A percentile compares a stretch with the other conserved stretches of the same genome.
Conservation (phyloP, 2,329 filamentous ascomycete species). For the Pyrenochaeta sp. region DNA sequence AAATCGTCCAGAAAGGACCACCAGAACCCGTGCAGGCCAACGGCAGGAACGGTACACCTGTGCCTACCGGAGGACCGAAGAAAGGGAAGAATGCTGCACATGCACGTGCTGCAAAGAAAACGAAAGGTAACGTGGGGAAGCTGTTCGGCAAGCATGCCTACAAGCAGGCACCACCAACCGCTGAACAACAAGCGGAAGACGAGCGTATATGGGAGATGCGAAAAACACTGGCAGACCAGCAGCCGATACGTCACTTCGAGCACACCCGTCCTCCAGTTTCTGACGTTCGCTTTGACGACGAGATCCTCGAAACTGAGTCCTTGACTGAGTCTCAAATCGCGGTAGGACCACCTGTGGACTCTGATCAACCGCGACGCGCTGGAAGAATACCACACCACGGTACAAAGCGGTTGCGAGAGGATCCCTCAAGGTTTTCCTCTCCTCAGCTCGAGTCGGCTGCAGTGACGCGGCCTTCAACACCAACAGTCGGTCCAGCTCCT, state of each 20-base stretch:
- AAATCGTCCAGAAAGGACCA: conserved; percentile 47
- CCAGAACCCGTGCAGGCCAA: conserved; percentile 40
- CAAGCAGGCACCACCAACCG: conserved; percentile 39
- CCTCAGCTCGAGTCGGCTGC: conserved; percentile 42
- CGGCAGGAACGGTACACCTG: conserved; percentile 26
- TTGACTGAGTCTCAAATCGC: conserved; percentile 47
- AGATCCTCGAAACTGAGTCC: conserved; percentile 48
- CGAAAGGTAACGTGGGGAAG: conserved; percentile 40
- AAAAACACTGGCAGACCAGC: conserved; percentile 36
- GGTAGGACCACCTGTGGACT: conserved; percentile 45
- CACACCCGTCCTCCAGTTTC: conserved; percentile 34
- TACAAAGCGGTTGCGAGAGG: conserved; percentile 45
- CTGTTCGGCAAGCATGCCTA: conserved; percentile 37
- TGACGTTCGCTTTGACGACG: conserved; percentile 48
- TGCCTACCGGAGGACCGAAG: conserved; percentile 29
- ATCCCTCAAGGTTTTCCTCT: conserved; percentile 40
- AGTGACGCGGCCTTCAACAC: conserved; percentile 46
- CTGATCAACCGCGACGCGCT: conserved; percentile 39
- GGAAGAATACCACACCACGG: conserved; percentile 36
- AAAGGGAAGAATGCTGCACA: conserved; percentile 35
- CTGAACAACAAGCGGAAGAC: conserved; percentile 38
- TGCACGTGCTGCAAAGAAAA: conserved; percentile 44
- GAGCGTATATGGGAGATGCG: conserved; percentile 34
- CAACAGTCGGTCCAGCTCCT: conserved; percentile 36
- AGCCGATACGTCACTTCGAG: conserved; percentile 33